These are phyloP conservation scores for Citropsis articulata DNA, from an alignment of 345 rosid species.

Conservation along the genomic window DNA sequence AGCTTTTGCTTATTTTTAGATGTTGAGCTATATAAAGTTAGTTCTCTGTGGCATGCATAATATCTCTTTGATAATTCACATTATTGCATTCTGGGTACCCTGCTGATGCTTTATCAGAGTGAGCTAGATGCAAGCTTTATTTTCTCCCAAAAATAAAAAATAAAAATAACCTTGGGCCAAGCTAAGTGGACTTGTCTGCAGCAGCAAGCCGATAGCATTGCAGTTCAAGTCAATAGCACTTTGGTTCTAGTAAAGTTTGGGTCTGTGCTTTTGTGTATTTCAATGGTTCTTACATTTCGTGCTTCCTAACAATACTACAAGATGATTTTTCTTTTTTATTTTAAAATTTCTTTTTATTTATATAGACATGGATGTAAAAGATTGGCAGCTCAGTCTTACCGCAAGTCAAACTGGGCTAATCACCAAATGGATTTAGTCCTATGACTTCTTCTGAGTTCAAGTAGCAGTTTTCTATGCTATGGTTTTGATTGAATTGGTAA, in stretches of 20 bases:
- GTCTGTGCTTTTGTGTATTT: background rate
- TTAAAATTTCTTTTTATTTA: background rate
- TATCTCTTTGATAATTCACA: background rate
- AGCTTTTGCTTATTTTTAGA: constrained; percentile 1
- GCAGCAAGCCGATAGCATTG: background rate
- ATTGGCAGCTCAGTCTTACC: background rate
- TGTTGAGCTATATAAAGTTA: background rate
- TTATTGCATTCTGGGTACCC: background rate
- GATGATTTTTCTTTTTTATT: background rate
- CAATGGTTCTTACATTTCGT: background rate
- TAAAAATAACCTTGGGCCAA: background rate
- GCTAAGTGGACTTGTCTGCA: background rate
- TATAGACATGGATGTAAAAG: background rate
- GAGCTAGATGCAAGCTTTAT: background rate
- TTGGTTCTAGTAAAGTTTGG: no score
- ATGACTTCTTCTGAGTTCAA: background rate
- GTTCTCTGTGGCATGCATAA: background rate
- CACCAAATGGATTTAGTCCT: background rate
- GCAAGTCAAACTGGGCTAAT: background rate
- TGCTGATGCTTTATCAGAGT: background rate
- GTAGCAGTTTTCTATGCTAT: background rate
- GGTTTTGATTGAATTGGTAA: background rate
- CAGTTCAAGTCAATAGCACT: background rate
- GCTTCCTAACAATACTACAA: background rate
- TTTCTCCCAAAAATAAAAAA: background rate